phyloP scores from a whole-genome alignment of 768 basidiomycete species.

The Pleurotus tuoliensis region DNA sequence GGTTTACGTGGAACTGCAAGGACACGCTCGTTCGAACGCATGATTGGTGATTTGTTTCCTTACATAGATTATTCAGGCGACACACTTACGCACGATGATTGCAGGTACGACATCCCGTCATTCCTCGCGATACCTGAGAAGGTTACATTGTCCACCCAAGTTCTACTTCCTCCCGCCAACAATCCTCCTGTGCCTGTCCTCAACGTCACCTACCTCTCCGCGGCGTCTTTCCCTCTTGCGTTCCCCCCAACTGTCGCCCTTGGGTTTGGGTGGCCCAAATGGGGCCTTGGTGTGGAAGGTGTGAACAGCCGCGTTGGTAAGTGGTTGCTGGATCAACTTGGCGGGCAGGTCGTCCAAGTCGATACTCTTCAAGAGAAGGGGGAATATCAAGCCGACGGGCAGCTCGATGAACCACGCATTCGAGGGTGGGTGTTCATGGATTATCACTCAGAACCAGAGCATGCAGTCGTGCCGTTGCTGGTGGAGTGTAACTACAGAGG shows the following conservation, averaged over 20 bases:
- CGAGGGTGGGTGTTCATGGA: constrained; percentile 79
- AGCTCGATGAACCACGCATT: constrained; percentile 33
- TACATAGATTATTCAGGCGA: too few species aligned
- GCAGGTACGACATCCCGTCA: constrained; percentile 76
- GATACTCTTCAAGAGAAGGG: constrained; percentile 10
- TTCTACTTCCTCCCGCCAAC: constrained; percentile 41
- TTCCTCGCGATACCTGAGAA: constrained; percentile 88
- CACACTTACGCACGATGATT: background rate
- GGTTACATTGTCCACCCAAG: constrained; percentile 47
- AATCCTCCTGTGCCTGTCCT: constrained; percentile 41
- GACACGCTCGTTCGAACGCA: constrained; percentile 69
- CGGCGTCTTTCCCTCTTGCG: constrained; percentile 76
- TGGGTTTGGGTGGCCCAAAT: constrained; percentile 79
- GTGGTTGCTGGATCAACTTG: constrained; percentile 64
- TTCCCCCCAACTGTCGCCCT: constrained; percentile 72
- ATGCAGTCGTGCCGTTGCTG: constrained; percentile 50
- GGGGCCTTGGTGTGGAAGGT: constrained; percentile 80
- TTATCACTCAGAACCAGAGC: constrained; percentile 60
- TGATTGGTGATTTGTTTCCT: constrained; percentile 62
- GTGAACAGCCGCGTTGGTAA: constrained; percentile 71
- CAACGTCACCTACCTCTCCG: constrained; percentile 79
- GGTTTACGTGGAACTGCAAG: constrained; percentile 78
- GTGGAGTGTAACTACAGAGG: constrained; percentile 77
- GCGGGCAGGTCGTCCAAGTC: constrained; percentile 8
- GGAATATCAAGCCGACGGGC: constrained; percentile 12